Evolutionary conservation across 179 eudicot genomes (phyloP), one percentile per base, ranked within the genome.

Genomic region (Nepenthes alata): DNA sequence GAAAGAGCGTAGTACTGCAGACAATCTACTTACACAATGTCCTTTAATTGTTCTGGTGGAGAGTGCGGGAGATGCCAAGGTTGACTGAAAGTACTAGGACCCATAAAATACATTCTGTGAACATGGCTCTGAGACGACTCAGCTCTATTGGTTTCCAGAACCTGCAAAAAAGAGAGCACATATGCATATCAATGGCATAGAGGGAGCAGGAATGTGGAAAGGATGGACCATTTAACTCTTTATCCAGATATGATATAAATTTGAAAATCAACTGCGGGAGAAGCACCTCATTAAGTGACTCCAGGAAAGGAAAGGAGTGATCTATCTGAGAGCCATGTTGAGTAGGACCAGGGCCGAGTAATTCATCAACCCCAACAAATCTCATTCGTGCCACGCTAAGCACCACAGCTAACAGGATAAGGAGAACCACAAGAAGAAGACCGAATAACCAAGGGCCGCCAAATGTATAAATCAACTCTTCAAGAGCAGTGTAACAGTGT

Each of bases 381-480:
- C 91, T 87, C 89, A 94, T 81, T 54, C 99, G 85, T 71, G 99
- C 99, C 74, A 87, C 94, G 73, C 97, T 90, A 52, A 94, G 96
- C 81, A 94, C 96, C 63, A 90, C 69, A 53, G 97, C 97, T 68
- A 94, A 77, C 59, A 90, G 67, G 63, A 94, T 62, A 36, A 94
- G 87, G 67, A 94, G 81, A 66, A 85, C 79, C 57, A 87, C 72
- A 39, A 94, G 84, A 75, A 87, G 70, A 68, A 85, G 88, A 62
- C 94, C 88, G 83, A 94, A 94, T 70, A 79, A 63, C 99, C 99
- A 94, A 35, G 99, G 99, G 48, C 99, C 99, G 13, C 99, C 99
- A 70, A 94, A 90, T 47, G 99, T 90, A 72, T 90, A 83, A 62
- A 94, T 78, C 68, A 94, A 71, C 69, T 94, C 97, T 68, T 94